Evolutionary conservation across 768 basidiomycete genomes (phyloP).

Genomic region (Mycena indigotica): DNA sequence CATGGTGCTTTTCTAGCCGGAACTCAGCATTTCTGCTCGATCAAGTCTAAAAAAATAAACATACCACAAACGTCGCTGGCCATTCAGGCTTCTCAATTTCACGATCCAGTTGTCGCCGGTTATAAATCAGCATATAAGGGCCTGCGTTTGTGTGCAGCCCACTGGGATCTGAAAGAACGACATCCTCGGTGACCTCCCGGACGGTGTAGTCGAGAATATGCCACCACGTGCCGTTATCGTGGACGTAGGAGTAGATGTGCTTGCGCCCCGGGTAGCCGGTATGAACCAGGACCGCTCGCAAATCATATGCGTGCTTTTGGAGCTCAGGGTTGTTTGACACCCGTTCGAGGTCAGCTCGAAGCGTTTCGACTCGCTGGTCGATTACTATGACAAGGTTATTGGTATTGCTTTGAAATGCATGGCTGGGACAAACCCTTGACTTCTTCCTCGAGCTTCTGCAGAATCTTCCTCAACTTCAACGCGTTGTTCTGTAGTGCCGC

Average conservation of each 20-base stretch:
- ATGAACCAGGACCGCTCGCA: slow-evolving; percentile 76
- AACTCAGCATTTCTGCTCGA: not conserved
- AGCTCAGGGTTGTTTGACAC: slow-evolving; percentile 68
- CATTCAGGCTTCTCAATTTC: slow-evolving; percentile 11
- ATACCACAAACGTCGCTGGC: slow-evolving; percentile 11
- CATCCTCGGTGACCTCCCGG: slow-evolving; percentile 70
- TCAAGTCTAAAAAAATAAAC: slow-evolving; percentile 3
- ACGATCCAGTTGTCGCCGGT: slow-evolving; percentile 28
- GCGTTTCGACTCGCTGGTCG: slow-evolving; percentile 47
- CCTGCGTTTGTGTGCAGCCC: slow-evolving; percentile 78
- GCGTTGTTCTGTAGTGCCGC: slow-evolving; percentile 45
- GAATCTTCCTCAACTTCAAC: slow-evolving; percentile 52
- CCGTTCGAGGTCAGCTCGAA: slow-evolving; percentile 45
- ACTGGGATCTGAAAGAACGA: slow-evolving; percentile 65
- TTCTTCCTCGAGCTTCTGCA: slow-evolving; percentile 54
- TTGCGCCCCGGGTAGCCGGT: slow-evolving; percentile 78
- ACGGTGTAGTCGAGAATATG: slow-evolving; percentile 74
- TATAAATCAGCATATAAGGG: slow-evolving; percentile 78
- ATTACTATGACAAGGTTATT: slow-evolving; percentile 44
- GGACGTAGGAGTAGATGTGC: slow-evolving; percentile 78
- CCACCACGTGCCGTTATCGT: slow-evolving; percentile 75
- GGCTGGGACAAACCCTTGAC: slow-evolving; percentile 48
- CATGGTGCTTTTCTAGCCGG: not conserved
- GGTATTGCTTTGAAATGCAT: not conserved
- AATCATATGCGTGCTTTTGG: slow-evolving; percentile 72